Conservation (phyloP, 148 eudicot genomes). For the Cornus suecica region DNA sequence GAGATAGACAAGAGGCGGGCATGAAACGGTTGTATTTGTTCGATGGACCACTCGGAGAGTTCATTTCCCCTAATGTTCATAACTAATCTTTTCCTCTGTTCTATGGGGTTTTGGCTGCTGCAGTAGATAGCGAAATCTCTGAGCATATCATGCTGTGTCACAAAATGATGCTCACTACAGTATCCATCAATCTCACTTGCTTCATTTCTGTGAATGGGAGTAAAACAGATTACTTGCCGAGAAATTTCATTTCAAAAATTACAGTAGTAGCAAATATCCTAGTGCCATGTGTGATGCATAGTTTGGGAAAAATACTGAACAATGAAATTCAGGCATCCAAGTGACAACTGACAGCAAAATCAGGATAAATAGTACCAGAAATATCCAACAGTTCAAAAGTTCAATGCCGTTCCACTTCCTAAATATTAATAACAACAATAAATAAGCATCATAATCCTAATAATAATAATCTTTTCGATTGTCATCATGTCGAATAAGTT, state of each 20-base stretch:
- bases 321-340: background rate
- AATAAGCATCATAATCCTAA: too few relatives aligned
- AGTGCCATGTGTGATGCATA: background rate
- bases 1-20: constrained; percentile 26
- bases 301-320: background rate
- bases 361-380: too few relatives aligned
- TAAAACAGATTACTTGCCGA: background rate
- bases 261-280: background rate
- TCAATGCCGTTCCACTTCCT: too few relatives aligned
- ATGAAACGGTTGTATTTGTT: constrained; percentile 12
- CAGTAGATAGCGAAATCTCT: constrained; percentile 26
- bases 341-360: too few relatives aligned
- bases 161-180: constrained; percentile 1
- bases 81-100: constrained; percentile 20
- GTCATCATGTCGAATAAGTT: too few relatives aligned
- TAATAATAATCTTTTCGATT: too few relatives aligned
- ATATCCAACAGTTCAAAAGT: too few relatives aligned
- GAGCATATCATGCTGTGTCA: constrained; percentile 31
- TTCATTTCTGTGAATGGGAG: constrained; percentile 17
- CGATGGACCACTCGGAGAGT: constrained; percentile 19
- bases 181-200: constrained; percentile 10
- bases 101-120: constrained; percentile 10
- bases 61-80: constrained; percentile 13
- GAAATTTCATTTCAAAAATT: background rate
- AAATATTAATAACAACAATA: too few relatives aligned